phyloP scores from a whole-genome alignment of 345 rosid species.

The Syzygium aqueum region DNA sequence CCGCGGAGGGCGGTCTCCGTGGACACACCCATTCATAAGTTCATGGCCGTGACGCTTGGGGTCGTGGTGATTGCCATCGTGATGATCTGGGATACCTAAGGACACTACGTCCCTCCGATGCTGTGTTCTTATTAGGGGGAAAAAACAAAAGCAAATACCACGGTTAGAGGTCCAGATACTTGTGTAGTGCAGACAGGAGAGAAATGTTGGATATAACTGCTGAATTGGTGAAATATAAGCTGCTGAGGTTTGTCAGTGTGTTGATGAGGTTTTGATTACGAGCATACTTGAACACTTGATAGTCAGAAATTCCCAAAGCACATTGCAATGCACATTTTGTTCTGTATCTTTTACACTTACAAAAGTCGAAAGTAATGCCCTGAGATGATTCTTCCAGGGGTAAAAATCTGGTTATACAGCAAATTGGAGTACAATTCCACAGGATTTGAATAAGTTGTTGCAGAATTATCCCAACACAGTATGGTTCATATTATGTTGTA shows the following conservation, averaged over 20 bases:
- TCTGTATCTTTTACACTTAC: background rate
- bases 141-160: background rate
- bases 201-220: background rate
- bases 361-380: background rate
- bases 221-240: background rate
- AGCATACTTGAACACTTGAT: background rate
- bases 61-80: conserved; percentile 63
- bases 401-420: background rate
- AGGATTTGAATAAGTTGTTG: background rate
- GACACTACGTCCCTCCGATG: background rate
- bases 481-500: background rate
- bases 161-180: background rate
- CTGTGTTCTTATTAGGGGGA: background rate
- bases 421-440: background rate
- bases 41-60: conserved; percentile 57
- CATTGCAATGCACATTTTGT: background rate
- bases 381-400: background rate
- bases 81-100: conserved; percentile 64
- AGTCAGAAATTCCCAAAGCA: background rate
- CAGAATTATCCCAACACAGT: background rate
- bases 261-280: background rate
- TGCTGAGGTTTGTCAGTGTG: background rate
- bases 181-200: background rate
- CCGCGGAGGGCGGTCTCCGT: conserved; percentile 28
- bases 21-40: conserved; percentile 39